These are phyloP conservation scores for Apiospora aurea DNA, from an alignment of 2,329 filamentous ascomycete genomes.

Conservation along the genomic window DNA sequence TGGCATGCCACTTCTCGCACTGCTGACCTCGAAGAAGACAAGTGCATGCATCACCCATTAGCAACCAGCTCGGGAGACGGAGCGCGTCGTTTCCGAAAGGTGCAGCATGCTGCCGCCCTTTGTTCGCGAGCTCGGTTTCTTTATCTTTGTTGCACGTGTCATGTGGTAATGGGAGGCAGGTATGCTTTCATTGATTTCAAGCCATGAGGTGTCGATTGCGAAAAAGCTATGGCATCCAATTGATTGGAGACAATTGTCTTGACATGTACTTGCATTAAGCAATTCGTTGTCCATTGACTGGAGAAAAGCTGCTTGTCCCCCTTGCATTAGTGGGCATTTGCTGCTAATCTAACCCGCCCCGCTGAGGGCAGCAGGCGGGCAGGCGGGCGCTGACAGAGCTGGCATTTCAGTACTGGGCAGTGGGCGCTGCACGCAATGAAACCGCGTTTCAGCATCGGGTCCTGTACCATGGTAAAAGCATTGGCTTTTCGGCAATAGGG, in stretches of 20 bases:
- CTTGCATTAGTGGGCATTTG: constrained; percentile 12
- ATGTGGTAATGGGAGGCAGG: background rate
- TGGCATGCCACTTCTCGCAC: background rate
- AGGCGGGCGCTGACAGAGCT: no score
- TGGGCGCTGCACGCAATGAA: background rate
- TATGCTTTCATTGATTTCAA: background rate
- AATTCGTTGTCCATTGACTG: background rate
- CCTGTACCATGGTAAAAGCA: background rate
- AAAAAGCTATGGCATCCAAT: background rate
- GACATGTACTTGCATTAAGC: constrained; percentile 11
- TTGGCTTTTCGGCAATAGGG: background rate
- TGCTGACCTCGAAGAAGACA: background rate
- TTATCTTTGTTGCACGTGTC: background rate
- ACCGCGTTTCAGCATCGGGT: background rate
- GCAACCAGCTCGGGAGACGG: background rate
- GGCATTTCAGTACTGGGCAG: constrained; percentile 8
- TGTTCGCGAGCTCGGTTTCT: background rate
- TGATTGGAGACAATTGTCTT: background rate
- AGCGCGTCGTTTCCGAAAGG: background rate
- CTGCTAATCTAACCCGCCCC: constrained; percentile 16
- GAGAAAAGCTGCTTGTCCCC: constrained; percentile 1
- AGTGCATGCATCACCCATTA: background rate
- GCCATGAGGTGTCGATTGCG: background rate
- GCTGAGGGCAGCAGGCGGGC: background rate
- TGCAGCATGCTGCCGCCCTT: background rate